Percentiles rank a stretch among this genome's conserved stretches.
These are phyloP conservation scores for Eutypa lata DNA, from an alignment of 2,329 filamentous ascomycete species.

Conservation along the genomic window DNA sequence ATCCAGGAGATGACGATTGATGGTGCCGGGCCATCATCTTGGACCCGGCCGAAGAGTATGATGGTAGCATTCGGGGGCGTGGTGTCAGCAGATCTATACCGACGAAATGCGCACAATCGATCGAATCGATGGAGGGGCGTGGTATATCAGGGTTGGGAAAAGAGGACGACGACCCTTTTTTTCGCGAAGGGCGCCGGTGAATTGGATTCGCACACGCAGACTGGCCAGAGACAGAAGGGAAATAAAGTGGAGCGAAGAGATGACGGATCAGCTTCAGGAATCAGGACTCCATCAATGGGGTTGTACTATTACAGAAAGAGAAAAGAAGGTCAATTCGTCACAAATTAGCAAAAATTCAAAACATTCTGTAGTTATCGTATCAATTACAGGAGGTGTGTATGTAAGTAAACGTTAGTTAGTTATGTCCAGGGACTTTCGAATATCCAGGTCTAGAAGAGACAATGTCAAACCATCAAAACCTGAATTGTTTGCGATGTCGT, in stretches of 20 bases:
- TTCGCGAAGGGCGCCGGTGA: not conserved
- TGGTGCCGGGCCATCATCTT: conserved; percentile 87
- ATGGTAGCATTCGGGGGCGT: conserved; percentile 52
- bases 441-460: no score
- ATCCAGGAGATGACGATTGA: conserved; percentile 50
- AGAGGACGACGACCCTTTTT: conserved; percentile 13
- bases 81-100: conserved; percentile 1
- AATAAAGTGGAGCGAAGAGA: not conserved
- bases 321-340: not conserved
- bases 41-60: conserved; percentile 49
- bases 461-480: no score
- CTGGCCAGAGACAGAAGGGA: not conserved
- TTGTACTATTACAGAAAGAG: not conserved
- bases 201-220: not conserved
- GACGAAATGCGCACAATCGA: conserved; percentile 9
- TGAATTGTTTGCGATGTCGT: no score
- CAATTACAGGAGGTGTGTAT: no score
- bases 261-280: no score
- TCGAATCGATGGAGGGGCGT: conserved; percentile 1
- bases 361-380: no score
- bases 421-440: no score
- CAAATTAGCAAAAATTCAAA: not conserved
- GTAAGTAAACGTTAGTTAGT: no score
- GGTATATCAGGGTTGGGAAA: not conserved
- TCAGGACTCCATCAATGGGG: not conserved